These are phyloP conservation scores for Chenopodium berlandieri DNA, from an alignment of 148 eudicot species.

Conservation along the genomic window DNA sequence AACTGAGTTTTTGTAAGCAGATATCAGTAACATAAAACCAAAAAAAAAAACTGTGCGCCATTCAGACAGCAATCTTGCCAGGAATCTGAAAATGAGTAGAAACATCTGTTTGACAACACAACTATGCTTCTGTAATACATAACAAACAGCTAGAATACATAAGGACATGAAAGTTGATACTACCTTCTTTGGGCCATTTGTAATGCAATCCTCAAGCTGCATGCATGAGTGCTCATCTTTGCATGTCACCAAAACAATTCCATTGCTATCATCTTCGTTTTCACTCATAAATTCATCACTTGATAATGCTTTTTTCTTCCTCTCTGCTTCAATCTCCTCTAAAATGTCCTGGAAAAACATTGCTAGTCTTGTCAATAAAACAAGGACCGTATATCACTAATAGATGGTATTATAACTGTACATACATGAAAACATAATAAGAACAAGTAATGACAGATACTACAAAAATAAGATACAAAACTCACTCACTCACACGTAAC, in stretches of 20 bases:
- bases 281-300: conserved; percentile 35
- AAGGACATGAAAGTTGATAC: neutral
- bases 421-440: neutral
- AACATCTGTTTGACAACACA: neutral
- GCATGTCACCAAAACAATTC: conserved; percentile 85
- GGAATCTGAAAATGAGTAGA: neutral
- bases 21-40: neutral
- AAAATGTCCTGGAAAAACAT: conserved; percentile 67
- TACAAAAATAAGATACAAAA: conserved; percentile 26
- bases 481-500: conserved; percentile 98
- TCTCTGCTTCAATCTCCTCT: conserved; percentile 80
- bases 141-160: conserved; percentile 2
- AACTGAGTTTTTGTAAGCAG: neutral
- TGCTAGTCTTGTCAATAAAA: conserved; percentile 18
- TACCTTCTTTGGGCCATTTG: conserved; percentile 77
- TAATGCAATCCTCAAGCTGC: conserved; percentile 95
- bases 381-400: neutral
- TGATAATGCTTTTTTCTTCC: conserved; percentile 50
- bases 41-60: too few relatives aligned
- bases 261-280: conserved; percentile 49
- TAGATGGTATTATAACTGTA: neutral
- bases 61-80: neutral
- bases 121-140: neutral
- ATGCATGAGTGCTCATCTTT: conserved; percentile 94
- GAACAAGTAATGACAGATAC: neutral